Evolutionary conservation across 2,329 filamentous ascomycete genomes (phyloP), one percentile per base, ranked within the genome.

Genomic region (Colletotrichum sp.): DNA sequence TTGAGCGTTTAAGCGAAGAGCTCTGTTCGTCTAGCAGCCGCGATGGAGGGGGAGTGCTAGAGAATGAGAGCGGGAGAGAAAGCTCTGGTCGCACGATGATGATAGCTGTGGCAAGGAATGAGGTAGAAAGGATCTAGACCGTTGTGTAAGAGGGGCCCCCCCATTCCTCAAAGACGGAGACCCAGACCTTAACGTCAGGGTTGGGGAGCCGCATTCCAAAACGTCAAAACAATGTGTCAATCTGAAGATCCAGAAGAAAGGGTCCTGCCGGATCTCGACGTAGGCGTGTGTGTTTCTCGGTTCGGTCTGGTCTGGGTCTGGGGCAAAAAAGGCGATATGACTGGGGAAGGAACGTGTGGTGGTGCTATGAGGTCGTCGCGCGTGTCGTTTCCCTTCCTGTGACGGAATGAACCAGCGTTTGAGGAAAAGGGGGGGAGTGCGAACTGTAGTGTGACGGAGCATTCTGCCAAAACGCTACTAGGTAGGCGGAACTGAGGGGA

Each of bases 321-420:
- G 65, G 48, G 67, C 39, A 26, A 39, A 52, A 39, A 36, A 16
- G 30, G 61, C 39, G 63, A 43, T 39, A 48, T 26, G 39, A 34
- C 39, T 8, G 34, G 43, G 55, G 24, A 16, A 21, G 43, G 43
- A 21, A 21, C 43, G 16, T 16, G 28, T 66, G 63, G 69, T 72
- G 64, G 71, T 73, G 70, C 73, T 59, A 74, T 66, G 74, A 76
- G 74, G 74, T 76, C 74, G 64, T 66, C 65, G 70, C 59, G 70
- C 64, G 70, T 75, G 59, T 67, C 39, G 48, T 73, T 74, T 73
- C 72, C 64, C 70, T 65, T 68, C 70, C 43, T 69, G 57, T 76
- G 70, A 76, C 74, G 74, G 74, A 73, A 76, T 73, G 30, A 39
- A 30, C 70, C 70, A 74, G 70, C 74, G 70, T 76, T 76, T 76